phyloP scores from a whole-genome alignment of 208 protist species.

The Acanthamoeba castellanii region DNA sequence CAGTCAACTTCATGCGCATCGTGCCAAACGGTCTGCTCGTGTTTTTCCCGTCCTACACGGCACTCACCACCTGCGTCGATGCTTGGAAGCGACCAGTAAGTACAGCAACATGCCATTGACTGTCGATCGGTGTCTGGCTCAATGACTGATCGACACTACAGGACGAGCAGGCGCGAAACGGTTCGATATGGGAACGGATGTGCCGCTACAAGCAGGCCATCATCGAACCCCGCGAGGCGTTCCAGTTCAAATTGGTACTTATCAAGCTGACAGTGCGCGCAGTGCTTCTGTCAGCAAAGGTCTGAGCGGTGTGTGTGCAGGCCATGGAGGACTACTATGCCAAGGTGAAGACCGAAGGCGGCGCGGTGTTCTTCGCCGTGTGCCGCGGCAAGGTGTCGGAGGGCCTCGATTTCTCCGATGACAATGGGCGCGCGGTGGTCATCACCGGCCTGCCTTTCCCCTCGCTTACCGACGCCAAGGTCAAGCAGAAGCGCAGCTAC shows the following conservation, averaged over 20 bases:
- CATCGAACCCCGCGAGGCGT: slow-evolving; percentile 69
- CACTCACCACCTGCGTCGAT: slow-evolving; percentile 82
- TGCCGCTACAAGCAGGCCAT: slow-evolving; percentile 75
- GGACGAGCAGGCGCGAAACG: slow-evolving; percentile 39
- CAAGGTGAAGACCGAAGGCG: slow-evolving; percentile 81
- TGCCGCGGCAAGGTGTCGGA: slow-evolving; percentile 96
- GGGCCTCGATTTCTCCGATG: slow-evolving; percentile 96
- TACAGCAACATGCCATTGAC: not conserved
- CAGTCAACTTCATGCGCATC: slow-evolving; percentile 85
- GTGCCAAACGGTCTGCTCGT: slow-evolving; percentile 97
- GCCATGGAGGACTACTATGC: slow-evolving; percentile 86
- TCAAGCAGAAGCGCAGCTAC: slow-evolving; percentile 86
- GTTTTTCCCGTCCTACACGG: slow-evolving; percentile 96
- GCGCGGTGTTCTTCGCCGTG: slow-evolving; percentile 96
- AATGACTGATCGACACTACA: not conserved
- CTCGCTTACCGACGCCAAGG: slow-evolving; percentile 77
- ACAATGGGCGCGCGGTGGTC: slow-evolving; percentile 95
- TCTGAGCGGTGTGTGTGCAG: not conserved
- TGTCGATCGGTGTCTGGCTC: not conserved
- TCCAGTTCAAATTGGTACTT: slow-evolving; percentile 62
- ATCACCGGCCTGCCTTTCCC: slow-evolving; percentile 93
- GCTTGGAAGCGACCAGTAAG: slow-evolving; percentile 75
- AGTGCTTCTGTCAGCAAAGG: not conserved
- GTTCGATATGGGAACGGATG: slow-evolving; percentile 76
- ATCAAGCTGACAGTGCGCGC: not conserved